Base-by-base conservation (phyloP, 140 eudicot genomes). In the Senecio squalidus region DNA sequence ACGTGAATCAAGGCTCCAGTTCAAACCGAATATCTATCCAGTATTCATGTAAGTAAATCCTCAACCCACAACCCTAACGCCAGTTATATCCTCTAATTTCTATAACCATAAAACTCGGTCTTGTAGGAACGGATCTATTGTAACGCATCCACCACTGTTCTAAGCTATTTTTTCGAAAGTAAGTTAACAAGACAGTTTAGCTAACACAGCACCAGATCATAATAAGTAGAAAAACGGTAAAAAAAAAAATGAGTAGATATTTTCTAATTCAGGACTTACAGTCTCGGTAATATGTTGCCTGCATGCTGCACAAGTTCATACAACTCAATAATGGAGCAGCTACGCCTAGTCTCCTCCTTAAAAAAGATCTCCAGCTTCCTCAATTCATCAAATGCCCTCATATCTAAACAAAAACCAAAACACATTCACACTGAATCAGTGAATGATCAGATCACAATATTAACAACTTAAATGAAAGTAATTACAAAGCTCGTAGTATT, bases 221-320 rank as follows among this genome's bases (percentile, higher is more conserved):
- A 25, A 34, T 43, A 63, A 21, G 27, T 17, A 43, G 40, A 5
- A 55, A 25, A 62, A 44, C 20, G 50, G n/a, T 46, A 60, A 45
- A 31, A 10, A 5, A 31, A 31, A 31, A 2, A 31, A 50, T 11
- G 45, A 10, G 4, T 53, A 25, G 5, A 26, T 1, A 3, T 9
- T 58, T 10, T 27, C 26, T 59, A 26, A 25, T 46, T 5, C 11
- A 21, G 5, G 23, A 76, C 98, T 84, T 75, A 92, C 98, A 81
- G 61, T 80, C 98, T 78, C 1, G 98, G 98, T 70, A 92, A 84
- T 27, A 92, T 84, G 79, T 92, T 92, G 62, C 98, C 98, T 14
- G 98, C 98, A 28, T 92, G 96, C 78, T 92, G 98, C 66, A 92
- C 98, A 39, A 92, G 96, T 74, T 92, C 98, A 59, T 92, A 92